These are phyloP conservation scores for Chenopodium berlandieri DNA, from an alignment of 148 eudicot genomes.

Conservation along the genomic window DNA sequence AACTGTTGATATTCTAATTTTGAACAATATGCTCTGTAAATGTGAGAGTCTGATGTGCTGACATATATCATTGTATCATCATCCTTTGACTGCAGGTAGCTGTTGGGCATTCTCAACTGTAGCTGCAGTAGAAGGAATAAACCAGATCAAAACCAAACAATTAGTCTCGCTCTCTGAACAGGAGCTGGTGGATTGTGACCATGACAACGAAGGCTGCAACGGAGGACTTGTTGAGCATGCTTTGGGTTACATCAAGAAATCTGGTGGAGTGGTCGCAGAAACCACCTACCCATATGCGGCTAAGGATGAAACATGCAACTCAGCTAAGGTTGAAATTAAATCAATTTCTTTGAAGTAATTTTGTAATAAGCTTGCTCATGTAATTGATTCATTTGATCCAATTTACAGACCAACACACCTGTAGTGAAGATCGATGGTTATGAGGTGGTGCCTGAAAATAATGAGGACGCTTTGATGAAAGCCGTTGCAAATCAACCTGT, in stretches of 20 bases:
- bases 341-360: not conserved
- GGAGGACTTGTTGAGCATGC: slow-evolving; percentile 93
- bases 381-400: not conserved
- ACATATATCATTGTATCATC: not conserved
- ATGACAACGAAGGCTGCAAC: slow-evolving; percentile 55
- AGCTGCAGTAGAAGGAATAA: slow-evolving; percentile 77
- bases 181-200: slow-evolving; percentile 65
- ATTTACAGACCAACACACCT: slow-evolving; percentile 51
- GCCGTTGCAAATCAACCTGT: slow-evolving; percentile 82
- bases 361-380: not conserved
- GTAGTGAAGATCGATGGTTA: slow-evolving; percentile 66
- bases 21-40: not conserved
- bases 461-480: slow-evolving; percentile 64
- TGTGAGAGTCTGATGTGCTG: not conserved
- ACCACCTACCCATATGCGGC: slow-evolving; percentile 67
- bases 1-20: not conserved
- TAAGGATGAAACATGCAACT: slow-evolving; percentile 52
- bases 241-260: slow-evolving; percentile 55
- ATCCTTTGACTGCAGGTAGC: slow-evolving; percentile 37
- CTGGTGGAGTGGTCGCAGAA: slow-evolving; percentile 74
- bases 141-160: slow-evolving; percentile 60
- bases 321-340: slow-evolving; percentile 36
- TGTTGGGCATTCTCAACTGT: slow-evolving; percentile 81
- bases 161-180: slow-evolving; percentile 69
- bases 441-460: slow-evolving; percentile 60